Base-by-base conservation (phyloP, 2,329 filamentous ascomycete species). In the Phoma sp. region DNA sequence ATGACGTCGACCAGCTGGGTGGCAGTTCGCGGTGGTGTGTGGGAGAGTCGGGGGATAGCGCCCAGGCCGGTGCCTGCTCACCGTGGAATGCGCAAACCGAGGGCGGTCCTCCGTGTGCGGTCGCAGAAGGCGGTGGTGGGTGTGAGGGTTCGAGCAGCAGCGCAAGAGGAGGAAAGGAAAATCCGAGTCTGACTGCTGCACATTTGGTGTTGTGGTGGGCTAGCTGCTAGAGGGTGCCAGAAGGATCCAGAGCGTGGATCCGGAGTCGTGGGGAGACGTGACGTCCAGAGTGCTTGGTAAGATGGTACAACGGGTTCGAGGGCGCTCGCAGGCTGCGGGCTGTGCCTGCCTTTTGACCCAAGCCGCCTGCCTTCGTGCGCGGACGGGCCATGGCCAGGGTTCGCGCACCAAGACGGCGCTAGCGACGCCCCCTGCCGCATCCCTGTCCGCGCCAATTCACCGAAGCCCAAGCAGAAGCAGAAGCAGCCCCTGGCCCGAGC, bases 31-130 rank as follows among this genome's bases (percentile, higher is more conserved):
- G n/a, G 23, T 25, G 23, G 23, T n/a, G n/a, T n/a, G n/a, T n/a
- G n/a, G n/a, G n/a, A n/a, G n/a, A n/a, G n/a, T n/a, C n/a, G 49
- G 53, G 55, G 54, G 47, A 42, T 51, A 51, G 62, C 61, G 57
- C 49, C 60, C 66, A 67, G 67, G 66, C 64, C 62, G 55, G 57
- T 61, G 69, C 65, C 66, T 65, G 70, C 65, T 74, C 69, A 74
- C 64, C 70, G 67, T 53, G 65, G 69, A 40, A 59, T 63, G 55
- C 67, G 65, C 65, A 71, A 65, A 63, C 64, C 60, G 62, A 63
- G 59, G 37, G 64, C 61, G 62, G 60, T 59, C 53, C 64, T 60
- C 53, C 52, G 64, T 30, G 64, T 53, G 60, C 60, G 53, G 38
- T 53, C 53, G 64, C 42, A 56, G 59, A 54, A 52, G 56, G 61